These are phyloP conservation scores for Lolium rigidum DNA, from an alignment of 176 grass and related monocot species.

Conservation along the genomic window DNA sequence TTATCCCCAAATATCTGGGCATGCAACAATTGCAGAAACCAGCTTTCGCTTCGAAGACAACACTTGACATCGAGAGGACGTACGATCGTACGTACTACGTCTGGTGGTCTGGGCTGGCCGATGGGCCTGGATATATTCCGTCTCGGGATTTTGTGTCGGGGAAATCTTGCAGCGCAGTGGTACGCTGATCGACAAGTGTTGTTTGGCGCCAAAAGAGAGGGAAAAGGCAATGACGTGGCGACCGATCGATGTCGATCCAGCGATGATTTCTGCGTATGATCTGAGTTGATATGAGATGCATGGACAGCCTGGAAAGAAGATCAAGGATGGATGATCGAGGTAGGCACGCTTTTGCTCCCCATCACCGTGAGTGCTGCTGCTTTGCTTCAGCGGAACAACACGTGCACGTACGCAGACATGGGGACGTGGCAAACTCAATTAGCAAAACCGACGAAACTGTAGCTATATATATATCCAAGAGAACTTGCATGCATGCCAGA, in stretches of 20 bases:
- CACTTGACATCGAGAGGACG: neutral
- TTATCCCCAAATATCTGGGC: constrained; percentile 12
- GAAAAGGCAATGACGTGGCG: constrained; percentile 7
- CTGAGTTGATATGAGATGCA: neutral
- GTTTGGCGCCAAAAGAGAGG: neutral
- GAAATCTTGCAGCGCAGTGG: constrained; percentile 3
- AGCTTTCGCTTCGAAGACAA: neutral
- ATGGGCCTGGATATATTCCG: constrained; percentile 23
- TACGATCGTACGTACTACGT: constrained; percentile 6
- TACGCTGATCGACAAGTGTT: constrained; percentile 25
- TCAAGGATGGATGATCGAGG: neutral
- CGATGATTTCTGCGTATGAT: neutral
- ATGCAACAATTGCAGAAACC: neutral
- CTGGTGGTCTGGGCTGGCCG: neutral
- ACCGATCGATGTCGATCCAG: neutral
- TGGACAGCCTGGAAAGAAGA: constrained; percentile 15
- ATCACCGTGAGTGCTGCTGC: neutral
- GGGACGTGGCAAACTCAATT: no score
- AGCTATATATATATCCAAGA: no score
- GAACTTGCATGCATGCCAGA: neutral
- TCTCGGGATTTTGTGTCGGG: constrained; percentile 13
- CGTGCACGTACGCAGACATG: no score
- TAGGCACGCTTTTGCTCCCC: neutral
- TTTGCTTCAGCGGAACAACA: neutral
- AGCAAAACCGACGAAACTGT: no score